phyloP scores from a whole-genome alignment of 257 asterid species.

The Nyctanthes arbortristis region DNA sequence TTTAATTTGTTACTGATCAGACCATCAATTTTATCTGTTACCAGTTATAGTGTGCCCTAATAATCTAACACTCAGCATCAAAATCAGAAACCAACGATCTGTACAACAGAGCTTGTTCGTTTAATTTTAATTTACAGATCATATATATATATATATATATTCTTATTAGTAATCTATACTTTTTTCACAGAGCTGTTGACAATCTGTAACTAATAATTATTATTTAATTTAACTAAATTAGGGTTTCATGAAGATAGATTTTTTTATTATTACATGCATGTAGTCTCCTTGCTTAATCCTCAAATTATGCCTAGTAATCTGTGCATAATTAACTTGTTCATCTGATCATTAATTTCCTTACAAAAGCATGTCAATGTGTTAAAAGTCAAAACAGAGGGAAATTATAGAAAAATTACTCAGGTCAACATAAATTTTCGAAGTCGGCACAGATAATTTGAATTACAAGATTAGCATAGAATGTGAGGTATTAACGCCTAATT shows the following conservation, averaged over 20 bases:
- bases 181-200: constrained; percentile 20
- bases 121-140: constrained; percentile 15
- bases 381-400: constrained; percentile 27
- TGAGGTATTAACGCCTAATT: no score
- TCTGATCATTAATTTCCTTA: constrained; percentile 19
- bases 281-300: constrained; percentile 40
- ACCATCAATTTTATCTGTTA: constrained; percentile 32
- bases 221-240: constrained; percentile 18
- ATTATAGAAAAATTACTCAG: not conserved
- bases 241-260: constrained; percentile 19
- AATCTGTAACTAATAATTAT: no score
- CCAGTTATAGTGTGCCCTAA: constrained; percentile 26
- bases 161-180: no score
- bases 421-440: constrained; percentile 27
- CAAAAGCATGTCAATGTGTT: constrained; percentile 20
- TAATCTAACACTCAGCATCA: constrained; percentile 28
- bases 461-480: no score
- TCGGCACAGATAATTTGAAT: constrained; percentile 30
- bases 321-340: constrained; percentile 6
- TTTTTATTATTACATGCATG: constrained; percentile 1
- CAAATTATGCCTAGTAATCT: constrained; percentile 40
- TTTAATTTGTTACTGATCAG: constrained; percentile 22
- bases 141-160: no score
- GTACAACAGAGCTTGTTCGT: not conserved
- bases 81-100: constrained; percentile 17